Conservation (phyloP, 2,329 filamentous ascomycete genomes). For the Pseudogymnoascus sp. region DNA sequence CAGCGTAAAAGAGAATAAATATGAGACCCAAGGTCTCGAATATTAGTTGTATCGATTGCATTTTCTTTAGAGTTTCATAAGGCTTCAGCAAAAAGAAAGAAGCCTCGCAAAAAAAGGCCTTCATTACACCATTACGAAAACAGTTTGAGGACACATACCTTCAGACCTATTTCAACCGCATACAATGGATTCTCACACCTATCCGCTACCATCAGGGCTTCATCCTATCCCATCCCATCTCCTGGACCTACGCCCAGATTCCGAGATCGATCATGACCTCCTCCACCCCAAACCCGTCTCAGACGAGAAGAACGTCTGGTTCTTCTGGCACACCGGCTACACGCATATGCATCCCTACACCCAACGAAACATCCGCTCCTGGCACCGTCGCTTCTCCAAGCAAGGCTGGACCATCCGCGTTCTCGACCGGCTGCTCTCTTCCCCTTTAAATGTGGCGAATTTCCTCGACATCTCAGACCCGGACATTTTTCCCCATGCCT, state of each 20-base stretch:
- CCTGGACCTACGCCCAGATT: constrained; percentile 39
- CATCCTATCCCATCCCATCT: constrained; percentile 32
- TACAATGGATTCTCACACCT: constrained; percentile 22
- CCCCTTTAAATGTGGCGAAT: constrained; percentile 39
- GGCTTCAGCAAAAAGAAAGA: background rate
- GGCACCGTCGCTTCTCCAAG: constrained; percentile 43
- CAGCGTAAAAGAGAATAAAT: background rate
- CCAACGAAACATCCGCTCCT: constrained; percentile 44
- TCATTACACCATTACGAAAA: background rate
- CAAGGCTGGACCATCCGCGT: constrained; percentile 46
- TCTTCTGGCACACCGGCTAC: constrained; percentile 49
- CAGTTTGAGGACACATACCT: constrained; percentile 8
- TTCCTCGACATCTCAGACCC: constrained; percentile 40
- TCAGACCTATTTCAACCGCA: background rate
- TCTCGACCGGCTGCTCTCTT: constrained; percentile 36
- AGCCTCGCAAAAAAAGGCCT: background rate
- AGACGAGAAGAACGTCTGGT: constrained; percentile 46
- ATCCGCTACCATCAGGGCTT: constrained; percentile 33
- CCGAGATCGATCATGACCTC: constrained; percentile 37
- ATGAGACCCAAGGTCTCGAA: background rate
- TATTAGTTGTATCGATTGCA: background rate
- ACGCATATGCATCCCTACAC: constrained; percentile 41
- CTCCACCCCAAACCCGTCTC: constrained; percentile 32
- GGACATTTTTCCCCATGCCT: constrained; percentile 39
- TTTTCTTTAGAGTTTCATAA: background rate